These are phyloP conservation scores for Eucalyptus erythrocorys DNA, from an alignment of 345 rosid genomes.

Conservation along the genomic window DNA sequence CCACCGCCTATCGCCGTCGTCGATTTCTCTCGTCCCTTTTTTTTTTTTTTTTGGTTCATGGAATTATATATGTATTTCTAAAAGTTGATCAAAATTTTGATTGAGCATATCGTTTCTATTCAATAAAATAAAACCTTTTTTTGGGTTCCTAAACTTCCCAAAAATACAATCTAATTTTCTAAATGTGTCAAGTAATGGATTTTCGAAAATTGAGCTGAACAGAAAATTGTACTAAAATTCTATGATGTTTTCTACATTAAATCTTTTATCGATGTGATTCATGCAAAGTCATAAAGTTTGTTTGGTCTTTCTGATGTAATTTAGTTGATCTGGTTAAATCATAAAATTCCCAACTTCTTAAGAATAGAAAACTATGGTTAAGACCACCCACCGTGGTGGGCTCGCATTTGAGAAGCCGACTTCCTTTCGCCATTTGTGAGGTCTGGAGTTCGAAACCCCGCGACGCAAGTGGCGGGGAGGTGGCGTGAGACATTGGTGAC, in stretches of 20 bases:
- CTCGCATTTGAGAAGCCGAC: too few relatives aligned
- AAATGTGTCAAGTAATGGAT: not conserved
- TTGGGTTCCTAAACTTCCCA: not conserved
- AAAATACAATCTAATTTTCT: not conserved
- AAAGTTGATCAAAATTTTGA: not conserved
- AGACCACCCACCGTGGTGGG: too few relatives aligned
- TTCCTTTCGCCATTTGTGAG: too few relatives aligned
- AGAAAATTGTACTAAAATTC: accelerated
- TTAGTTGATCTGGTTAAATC: not conserved
- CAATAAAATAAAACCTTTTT: not conserved
- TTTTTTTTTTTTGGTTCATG: not conserved
- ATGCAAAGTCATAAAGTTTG: not conserved
- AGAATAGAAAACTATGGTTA: not conserved
- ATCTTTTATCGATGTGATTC: accelerated
- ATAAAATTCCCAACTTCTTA: not conserved
- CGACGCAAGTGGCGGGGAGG: too few relatives aligned
- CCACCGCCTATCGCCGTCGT: not conserved
- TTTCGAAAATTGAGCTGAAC: accelerated
- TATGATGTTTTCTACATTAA: not conserved
- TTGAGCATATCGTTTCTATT: not conserved
- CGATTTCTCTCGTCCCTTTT: not conserved
- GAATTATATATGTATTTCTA: not conserved
- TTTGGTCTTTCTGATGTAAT: not conserved
- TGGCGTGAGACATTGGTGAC: too few relatives aligned
- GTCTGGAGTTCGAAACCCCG: too few relatives aligned